A percentile compares a stretch with the other conserved stretches of the same genome.
These are phyloP conservation scores for Hypoxylon sp. DNA, from an alignment of 2,329 filamentous ascomycete species.

Conservation along the genomic window DNA sequence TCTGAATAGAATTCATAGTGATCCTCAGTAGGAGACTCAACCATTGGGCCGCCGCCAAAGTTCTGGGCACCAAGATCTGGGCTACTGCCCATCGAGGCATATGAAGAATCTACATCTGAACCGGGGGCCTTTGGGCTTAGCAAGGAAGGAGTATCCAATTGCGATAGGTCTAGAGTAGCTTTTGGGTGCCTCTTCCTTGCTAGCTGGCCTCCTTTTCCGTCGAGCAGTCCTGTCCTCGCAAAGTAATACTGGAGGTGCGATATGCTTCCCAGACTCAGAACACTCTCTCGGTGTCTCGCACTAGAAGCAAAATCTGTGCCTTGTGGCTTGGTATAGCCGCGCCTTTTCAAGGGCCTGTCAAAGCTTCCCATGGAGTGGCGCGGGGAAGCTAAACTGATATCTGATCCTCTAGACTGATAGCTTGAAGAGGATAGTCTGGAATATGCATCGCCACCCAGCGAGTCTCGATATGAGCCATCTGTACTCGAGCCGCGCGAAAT, in stretches of 20 bases:
- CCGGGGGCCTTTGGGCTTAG: slow-evolving; percentile 59
- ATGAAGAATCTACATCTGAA: slow-evolving; percentile 71
- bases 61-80: slow-evolving; percentile 65
- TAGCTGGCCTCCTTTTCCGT: slow-evolving; percentile 91
- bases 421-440: slow-evolving; percentile 77
- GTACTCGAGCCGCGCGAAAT: slow-evolving; percentile 70
- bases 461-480: slow-evolving; percentile 66
- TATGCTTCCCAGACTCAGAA: slow-evolving; percentile 96
- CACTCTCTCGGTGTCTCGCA: slow-evolving; percentile 90
- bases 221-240: slow-evolving; percentile 90
- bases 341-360: slow-evolving; percentile 65
- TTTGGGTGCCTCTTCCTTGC: slow-evolving; percentile 78
- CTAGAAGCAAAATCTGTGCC: slow-evolving; percentile 92
- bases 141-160: slow-evolving; percentile 63
- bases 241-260: slow-evolving; percentile 99
- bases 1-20: slow-evolving; percentile 67
- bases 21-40: slow-evolving; percentile 65
- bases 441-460: slow-evolving; percentile 69
- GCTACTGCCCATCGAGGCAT: slow-evolving; percentile 72
- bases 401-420: slow-evolving; percentile 63
- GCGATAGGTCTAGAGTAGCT: slow-evolving; percentile 71
- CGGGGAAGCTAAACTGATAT: slow-evolving; percentile 58
- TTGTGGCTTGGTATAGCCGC: slow-evolving; percentile 90
- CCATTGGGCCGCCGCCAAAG: slow-evolving; percentile 58
- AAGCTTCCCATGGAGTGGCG: slow-evolving; percentile 65